A percentile compares a stretch with the other conserved stretches of the same genome.
phyloP scores from a whole-genome alignment of 2,329 filamentous ascomycete species.

The Torrubiella hemipterigena region DNA sequence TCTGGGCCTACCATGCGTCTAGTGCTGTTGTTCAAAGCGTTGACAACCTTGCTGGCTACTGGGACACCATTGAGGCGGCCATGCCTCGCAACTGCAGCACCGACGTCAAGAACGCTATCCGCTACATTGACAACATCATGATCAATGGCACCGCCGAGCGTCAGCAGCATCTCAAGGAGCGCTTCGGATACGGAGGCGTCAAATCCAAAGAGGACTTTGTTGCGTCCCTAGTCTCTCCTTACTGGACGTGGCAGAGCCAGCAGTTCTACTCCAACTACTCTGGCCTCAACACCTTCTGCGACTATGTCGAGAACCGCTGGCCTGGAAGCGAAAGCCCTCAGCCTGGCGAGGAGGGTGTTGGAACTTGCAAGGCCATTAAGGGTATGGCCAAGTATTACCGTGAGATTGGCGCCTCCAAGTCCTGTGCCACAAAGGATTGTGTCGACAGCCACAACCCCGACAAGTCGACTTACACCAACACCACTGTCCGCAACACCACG shows the following conservation, averaged over 20 bases:
- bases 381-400: conserved; percentile 45
- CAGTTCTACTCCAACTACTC: conserved; percentile 21
- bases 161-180: conserved; percentile 27
- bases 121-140: conserved; percentile 35
- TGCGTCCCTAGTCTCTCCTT: conserved; percentile 14
- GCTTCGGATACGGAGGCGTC: conserved; percentile 28
- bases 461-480: conserved; percentile 38
- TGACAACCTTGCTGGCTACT: conserved; percentile 56
- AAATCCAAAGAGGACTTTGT: conserved; percentile 36
- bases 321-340: conserved; percentile 1
- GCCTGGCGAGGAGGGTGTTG: conserved; percentile 31
- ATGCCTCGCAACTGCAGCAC: conserved; percentile 47
- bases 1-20: conserved; percentile 64
- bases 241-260: conserved; percentile 23
- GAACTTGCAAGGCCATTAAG: conserved; percentile 36
- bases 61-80: conserved; percentile 28
- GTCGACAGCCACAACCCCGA: conserved; percentile 37
- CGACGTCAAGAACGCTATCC: conserved; percentile 41
- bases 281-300: conserved; percentile 23
- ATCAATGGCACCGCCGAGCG: conserved; percentile 18
- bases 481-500: conserved; percentile 27
- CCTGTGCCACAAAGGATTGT: no score
- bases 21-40: conserved; percentile 67
- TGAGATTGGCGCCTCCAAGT: conserved; percentile 24
- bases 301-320: conserved; percentile 13